These are phyloP conservation scores for Populus deltoides DNA, from an alignment of 345 rosid genomes.

Conservation along the genomic window DNA sequence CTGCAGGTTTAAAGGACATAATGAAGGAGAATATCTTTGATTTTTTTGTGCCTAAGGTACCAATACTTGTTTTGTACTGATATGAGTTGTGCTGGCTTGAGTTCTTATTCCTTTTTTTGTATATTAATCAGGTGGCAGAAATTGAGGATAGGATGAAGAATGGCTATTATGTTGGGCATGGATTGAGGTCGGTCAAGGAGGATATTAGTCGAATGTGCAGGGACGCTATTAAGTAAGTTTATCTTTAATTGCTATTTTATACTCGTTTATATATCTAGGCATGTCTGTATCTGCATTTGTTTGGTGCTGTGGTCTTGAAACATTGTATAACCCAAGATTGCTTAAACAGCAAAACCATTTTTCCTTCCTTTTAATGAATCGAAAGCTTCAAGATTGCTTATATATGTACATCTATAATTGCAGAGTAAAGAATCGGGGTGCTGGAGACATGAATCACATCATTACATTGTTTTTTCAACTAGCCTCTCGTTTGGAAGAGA, in stretches of 20 bases:
- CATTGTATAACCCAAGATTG: background rate
- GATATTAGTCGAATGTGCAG: constrained; percentile 97
- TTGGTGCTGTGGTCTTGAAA: background rate
- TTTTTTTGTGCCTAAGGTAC: constrained; percentile 87
- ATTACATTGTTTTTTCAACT: constrained; percentile 75
- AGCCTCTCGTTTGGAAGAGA: constrained; percentile 84
- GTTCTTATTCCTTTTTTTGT: constrained; percentile 18
- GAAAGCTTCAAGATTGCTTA: background rate
- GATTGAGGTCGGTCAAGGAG: constrained; percentile 82
- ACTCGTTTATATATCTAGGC: background rate
- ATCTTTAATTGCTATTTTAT: background rate
- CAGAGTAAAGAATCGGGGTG: constrained; percentile 77
- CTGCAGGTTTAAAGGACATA: constrained; percentile 80
- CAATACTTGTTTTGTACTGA: background rate
- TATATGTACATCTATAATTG: constrained; percentile 16
- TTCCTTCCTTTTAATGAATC: background rate
- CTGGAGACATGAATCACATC: constrained; percentile 72
- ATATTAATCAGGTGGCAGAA: constrained; percentile 66
- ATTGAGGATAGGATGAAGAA: constrained; percentile 76
- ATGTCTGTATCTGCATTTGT: constrained; percentile 3
- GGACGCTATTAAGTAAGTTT: constrained; percentile 91
- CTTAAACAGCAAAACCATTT: background rate
- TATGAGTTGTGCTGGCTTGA: background rate
- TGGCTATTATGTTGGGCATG: constrained; percentile 81
- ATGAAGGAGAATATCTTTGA: constrained; percentile 89